Percentiles rank a stretch among this genome's conserved stretches.
Evolutionary conservation across 768 basidiomycete genomes (phyloP).

Genomic region (Boletus rubroflammeus): DNA sequence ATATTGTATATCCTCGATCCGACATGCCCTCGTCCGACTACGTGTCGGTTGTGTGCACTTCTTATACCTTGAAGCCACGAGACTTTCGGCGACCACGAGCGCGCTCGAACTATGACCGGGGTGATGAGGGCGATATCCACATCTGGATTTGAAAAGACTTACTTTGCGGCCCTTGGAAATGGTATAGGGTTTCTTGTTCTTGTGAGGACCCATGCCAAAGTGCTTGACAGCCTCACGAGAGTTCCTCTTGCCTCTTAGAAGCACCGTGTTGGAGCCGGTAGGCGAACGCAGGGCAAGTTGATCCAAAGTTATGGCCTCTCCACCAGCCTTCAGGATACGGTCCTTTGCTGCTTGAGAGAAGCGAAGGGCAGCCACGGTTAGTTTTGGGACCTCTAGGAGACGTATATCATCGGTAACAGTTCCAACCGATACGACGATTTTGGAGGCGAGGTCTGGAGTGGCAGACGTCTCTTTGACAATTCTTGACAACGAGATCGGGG

Average conservation of each 20-base stretch:
- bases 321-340: conserved; percentile 92
- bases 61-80: conserved; percentile 93
- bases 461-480: conserved; percentile 79
- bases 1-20: conserved; percentile 33
- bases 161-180: conserved; percentile 95
- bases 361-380: conserved; percentile 89
- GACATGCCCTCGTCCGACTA: conserved; percentile 27
- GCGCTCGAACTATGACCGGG: conserved; percentile 75
- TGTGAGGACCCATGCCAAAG: conserved; percentile 98
- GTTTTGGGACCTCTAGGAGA: conserved; percentile 78
- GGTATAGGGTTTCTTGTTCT: conserved; percentile 98
- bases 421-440: conserved; percentile 86
- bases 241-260: conserved; percentile 90
- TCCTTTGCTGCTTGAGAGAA: conserved; percentile 93
- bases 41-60: conserved; percentile 33
- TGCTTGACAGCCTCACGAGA: conserved; percentile 94
- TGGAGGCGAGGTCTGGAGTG: conserved; percentile 63
- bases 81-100: conserved; percentile 99
- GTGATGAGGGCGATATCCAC: not conserved
- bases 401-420: conserved; percentile 96
- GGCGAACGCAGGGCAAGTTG: conserved; percentile 94
- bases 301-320: conserved; percentile 92
- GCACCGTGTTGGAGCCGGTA: conserved; percentile 90
- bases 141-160: conserved; percentile 8
- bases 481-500: conserved; percentile 91